Base-by-base conservation (phyloP, 139 green algal genomes). In the Chlamydomonas schloesseri region DNA sequence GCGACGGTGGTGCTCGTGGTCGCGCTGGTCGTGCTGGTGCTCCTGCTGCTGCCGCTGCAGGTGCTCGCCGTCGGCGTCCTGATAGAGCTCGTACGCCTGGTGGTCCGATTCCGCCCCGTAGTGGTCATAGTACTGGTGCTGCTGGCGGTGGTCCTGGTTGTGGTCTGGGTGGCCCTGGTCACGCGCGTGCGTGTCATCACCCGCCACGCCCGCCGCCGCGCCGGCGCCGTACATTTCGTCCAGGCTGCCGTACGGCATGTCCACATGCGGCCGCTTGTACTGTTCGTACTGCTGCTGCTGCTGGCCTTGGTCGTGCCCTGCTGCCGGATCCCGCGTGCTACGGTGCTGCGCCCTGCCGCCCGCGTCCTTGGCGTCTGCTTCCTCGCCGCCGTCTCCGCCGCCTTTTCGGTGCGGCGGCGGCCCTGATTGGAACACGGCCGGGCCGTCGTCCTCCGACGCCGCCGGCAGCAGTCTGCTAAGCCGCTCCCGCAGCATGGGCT, bases 211-310 rank as follows among this genome's bases (percentile, higher is more conserved):
- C 29, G n/a, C n/a, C 6, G 64, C 37, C 8, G 76, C 58, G 13
- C 76, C 76, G 9, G 20, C 31, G 28, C 76, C 76, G 76, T 83
- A 83, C 60, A 47, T 47, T 5, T 83, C 60, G 6, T 83, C 76
- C 23, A 83, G 60, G 37, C 29, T 57, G 5, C 13, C 64, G 36
- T 83, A 83, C 76, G 76, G 76, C 76, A 83, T 31, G 24, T 20
- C 42, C 15, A 15, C 17, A 36, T 9, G 31, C 17, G 31, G 17
- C 31, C 23, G 31, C 69, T 74, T 17, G 14, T 74, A 15, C 69
- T 55, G 14, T 2, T 5, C 13, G 53, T 18, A 13, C 73, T 69
- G 73, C n/a, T 81, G 15, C 75, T 34, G 55, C 58, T 71, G 57
- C 58, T 60, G 58, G 1, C 71, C 34, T 24, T 37, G 76, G 23